A percentile compares a stretch with the other conserved stretches of the same genome.
Conservation (phyloP, 441 rosid species). For the Macaranga tanarius region DNA sequence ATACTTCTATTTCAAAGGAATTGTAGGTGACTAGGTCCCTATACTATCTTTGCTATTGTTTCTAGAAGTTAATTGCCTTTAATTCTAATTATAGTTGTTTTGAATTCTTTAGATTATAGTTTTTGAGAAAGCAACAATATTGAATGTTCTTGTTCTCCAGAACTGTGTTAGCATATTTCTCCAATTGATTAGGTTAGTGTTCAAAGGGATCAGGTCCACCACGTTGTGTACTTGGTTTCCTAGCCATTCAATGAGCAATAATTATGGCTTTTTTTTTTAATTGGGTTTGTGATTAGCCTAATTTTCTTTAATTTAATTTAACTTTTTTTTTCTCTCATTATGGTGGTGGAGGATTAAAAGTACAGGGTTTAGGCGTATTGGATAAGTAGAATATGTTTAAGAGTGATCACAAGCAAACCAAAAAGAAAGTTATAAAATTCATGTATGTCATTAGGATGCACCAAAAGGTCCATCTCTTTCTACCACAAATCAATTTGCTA, state of each 20-base stretch:
- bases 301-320: background rate
- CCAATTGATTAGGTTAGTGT: background rate
- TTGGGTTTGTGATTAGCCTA: background rate
- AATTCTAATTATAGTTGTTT: too few species aligned
- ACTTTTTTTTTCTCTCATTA: background rate
- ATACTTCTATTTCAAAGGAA: too few species aligned
- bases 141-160: too few species aligned
- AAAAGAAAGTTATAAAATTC: background rate
- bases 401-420: background rate
- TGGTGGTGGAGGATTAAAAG: constrained; percentile 23
- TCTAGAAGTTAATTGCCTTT: too few species aligned
- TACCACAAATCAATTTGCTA: constrained; percentile 15
- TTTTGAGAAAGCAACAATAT: too few species aligned
- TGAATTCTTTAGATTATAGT: too few species aligned
- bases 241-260: constrained; percentile 21
- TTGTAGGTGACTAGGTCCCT: too few species aligned
- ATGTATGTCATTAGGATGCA: background rate
- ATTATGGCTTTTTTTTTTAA: constrained; percentile 1
- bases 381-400: background rate
- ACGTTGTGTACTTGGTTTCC: constrained; percentile 5
- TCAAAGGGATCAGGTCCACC: background rate
- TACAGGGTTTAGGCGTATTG: background rate
- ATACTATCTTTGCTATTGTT: too few species aligned
- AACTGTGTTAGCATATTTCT: background rate
- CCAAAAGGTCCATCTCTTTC: constrained; percentile 24